Base-by-base conservation (phyloP, 306 rosid genomes). In the Spatholobus suberectus region DNA sequence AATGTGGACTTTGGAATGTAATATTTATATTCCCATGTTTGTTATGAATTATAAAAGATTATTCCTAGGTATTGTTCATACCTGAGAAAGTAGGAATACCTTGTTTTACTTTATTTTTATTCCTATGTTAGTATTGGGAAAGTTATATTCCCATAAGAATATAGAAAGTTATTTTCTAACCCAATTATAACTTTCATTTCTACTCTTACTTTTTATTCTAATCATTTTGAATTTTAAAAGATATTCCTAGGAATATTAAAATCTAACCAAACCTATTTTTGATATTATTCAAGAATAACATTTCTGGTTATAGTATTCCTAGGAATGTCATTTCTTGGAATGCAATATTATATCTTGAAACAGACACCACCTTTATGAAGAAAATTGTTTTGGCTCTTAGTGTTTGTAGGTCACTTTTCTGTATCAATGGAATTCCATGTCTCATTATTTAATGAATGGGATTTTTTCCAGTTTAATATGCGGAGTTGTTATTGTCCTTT, bases 401-500 rank as follows among this genome's bases (percentile, higher is more conserved):
- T 51, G 32, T 57, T 78, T 67, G 54, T 66, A 20, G 61, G 32
- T 73, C 26, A 11, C 44, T 73, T 78, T 24, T 51, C 23, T 78
- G 55, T 59, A 24, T 35, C 18, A 10, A 18, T 49, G 67, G 57
- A 47, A 77, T 26, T 70, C 51, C 37, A 7, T 51, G 62, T 26
- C 35, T 75, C 73, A 69, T 80, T 76, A 29, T 46, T 75, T 26
- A 35, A 4, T 20, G 58, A 68, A 80, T 75, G 20, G 5, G 65
- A 27, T 52, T 23, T 58, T 40, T 55, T 54, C 83, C 58, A 63
- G 70, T 70, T 82, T 81, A 69, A 37, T 27, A 38, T 21, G 15
- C n/a, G n/a, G 58, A 77, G 47, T 81, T 83, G 75, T 54, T 63
- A 4, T 80, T 71, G 8, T 52, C 57, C 43, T 43, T 59, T 38